phyloP scores from a whole-genome alignment of 140 eudicot genomes.

The Anethum foeniculum region DNA sequence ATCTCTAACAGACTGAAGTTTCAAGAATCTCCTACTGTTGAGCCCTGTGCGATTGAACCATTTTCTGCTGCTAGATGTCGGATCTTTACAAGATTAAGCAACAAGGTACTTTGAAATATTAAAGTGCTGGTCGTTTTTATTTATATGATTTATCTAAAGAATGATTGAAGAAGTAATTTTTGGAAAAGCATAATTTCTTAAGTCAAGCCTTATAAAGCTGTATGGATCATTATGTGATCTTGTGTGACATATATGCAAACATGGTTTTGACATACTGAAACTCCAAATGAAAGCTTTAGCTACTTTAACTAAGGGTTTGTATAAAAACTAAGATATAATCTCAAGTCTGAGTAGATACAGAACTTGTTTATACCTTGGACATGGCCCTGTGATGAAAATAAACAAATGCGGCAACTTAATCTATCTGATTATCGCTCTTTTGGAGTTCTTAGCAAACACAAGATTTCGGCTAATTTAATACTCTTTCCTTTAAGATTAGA shows the following conservation, averaged over 20 bases:
- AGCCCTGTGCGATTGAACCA: conserved; percentile 53
- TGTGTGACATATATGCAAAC: not conserved
- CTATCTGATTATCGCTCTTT: not conserved
- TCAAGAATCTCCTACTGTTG: conserved; percentile 47
- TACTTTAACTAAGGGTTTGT: not conserved
- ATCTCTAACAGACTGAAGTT: conserved; percentile 58
- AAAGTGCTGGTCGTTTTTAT: not conserved
- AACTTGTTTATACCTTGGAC: not conserved
- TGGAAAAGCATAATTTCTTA: not conserved
- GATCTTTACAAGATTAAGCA: conserved; percentile 36
- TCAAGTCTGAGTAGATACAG: not conserved
- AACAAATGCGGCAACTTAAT: not conserved
- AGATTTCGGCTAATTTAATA: not conserved
- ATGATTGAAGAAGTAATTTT: not conserved
- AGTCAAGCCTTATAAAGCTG: not conserved
- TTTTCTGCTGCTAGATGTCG: conserved; percentile 91
- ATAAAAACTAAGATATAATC: not conserved
- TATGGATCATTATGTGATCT: not conserved
- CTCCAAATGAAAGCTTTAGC: not conserved
- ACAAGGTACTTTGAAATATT: conserved; percentile 35
- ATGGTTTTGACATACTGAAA: not conserved
- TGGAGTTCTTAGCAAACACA: not conserved
- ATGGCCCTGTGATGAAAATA: not conserved
- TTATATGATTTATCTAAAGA: not conserved
- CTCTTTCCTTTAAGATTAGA: not conserved